Conservation (phyloP, 2,329 filamentous ascomycete genomes). For the Ophiostoma sp. region DNA sequence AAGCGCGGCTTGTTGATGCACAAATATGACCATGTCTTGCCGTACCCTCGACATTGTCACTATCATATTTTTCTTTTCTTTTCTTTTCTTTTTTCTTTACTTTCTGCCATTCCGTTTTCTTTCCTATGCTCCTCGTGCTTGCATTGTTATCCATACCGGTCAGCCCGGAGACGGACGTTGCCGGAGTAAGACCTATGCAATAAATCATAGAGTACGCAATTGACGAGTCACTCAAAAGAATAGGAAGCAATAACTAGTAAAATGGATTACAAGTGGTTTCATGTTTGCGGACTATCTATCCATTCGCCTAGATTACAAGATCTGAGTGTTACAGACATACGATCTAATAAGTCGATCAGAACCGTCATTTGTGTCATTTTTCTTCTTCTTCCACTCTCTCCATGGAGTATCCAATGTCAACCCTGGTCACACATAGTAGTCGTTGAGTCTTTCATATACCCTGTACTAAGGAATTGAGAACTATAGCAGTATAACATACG, state of each 20-base stretch:
- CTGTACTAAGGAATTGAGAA: no score
- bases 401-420: neutral
- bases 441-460: no score
- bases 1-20: neutral
- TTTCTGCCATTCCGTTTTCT: neutral
- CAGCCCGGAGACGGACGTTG: neutral
- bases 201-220: neutral
- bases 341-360: neutral
- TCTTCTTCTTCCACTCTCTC: neutral
- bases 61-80: neutral
- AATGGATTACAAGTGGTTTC: neutral
- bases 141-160: conserved; percentile 4
- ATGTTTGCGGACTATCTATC: neutral
- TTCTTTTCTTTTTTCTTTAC: no score
- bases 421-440: no score
- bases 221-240: no score
- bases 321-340: neutral
- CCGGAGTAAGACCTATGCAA: neutral
- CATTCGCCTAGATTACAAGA: neutral
- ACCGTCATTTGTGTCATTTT: neutral
- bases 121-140: neutral
- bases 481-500: no score
- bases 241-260: neutral
- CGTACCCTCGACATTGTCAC: neutral
- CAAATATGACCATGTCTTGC: neutral